These are phyloP conservation scores for Iberis amara DNA, from an alignment of 441 rosid genomes.

Conservation along the genomic window DNA sequence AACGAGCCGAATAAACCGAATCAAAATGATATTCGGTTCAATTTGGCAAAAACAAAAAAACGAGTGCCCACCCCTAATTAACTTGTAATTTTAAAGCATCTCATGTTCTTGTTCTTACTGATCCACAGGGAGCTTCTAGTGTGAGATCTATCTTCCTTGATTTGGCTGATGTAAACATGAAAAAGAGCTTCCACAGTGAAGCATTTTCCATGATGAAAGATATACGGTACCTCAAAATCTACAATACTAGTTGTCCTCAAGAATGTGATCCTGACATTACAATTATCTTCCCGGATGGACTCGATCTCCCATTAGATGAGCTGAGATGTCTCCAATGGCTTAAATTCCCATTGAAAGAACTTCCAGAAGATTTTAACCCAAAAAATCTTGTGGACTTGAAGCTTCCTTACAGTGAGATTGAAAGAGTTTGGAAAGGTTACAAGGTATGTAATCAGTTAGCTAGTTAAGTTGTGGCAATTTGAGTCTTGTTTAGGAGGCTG, in stretches of 20 bases:
- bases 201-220: background rate
- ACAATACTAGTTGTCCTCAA: constrained; percentile 16
- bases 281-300: constrained; percentile 15
- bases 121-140: constrained; percentile 7
- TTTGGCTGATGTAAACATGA: background rate
- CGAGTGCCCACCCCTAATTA: too few species aligned
- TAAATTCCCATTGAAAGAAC: constrained; percentile 8
- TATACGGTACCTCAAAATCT: constrained; percentile 22
- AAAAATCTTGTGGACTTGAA: too few species aligned
- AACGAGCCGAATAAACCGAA: too few species aligned
- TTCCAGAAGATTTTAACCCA: constrained; percentile 21
- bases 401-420: background rate
- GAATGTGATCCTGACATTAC: background rate
- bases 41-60: too few species aligned
- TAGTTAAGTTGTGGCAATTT: too few species aligned
- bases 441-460: background rate
- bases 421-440: background rate
- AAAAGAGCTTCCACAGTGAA: background rate
- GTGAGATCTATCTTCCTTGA: constrained; percentile 12
- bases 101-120: background rate
- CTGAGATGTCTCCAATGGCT: constrained; percentile 27
- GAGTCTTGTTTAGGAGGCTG: too few species aligned
- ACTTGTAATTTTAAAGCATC: background rate
- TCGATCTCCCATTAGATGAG: constrained; percentile 7
- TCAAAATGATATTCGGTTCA: too few species aligned